Percentiles rank a stretch among this genome's conserved stretches.
phyloP scores from a whole-genome alignment of 2,329 filamentous ascomycete species.

The Aspergillus floridensis region DNA sequence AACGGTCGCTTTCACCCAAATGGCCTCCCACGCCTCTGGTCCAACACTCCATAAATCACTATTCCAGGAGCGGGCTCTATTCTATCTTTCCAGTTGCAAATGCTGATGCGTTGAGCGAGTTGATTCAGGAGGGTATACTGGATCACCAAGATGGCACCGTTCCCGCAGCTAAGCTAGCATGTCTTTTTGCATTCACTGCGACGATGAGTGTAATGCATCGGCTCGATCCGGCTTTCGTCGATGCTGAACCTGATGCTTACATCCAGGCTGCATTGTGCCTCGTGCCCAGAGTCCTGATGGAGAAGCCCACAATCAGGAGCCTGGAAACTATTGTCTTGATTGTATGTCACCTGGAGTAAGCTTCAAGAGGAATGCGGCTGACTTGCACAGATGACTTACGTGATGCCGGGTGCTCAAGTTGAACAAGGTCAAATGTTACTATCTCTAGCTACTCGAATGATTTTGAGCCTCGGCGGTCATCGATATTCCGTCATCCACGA shows the following conservation, averaged over 20 bases:
- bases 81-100: slow-evolving; percentile 26
- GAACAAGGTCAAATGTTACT: slow-evolving; percentile 20
- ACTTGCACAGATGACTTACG: slow-evolving; percentile 15
- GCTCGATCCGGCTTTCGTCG: slow-evolving; percentile 19
- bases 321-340: slow-evolving; percentile 22
- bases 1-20: slow-evolving; percentile 11
- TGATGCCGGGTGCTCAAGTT: slow-evolving; percentile 23
- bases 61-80: slow-evolving; percentile 20
- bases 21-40: slow-evolving; percentile 20
- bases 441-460: slow-evolving; percentile 21
- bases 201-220: slow-evolving; percentile 25
- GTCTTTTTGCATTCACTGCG: slow-evolving; percentile 25
- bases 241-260: slow-evolving; percentile 24
- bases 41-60: slow-evolving; percentile 21
- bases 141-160: slow-evolving; percentile 10
- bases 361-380: background rate
- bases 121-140: slow-evolving; percentile 15
- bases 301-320: slow-evolving; percentile 17
- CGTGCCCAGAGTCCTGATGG: slow-evolving; percentile 21
- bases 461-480: slow-evolving; percentile 22
- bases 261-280: slow-evolving; percentile 21
- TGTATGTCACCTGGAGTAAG: slow-evolving; percentile 11
- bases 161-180: slow-evolving; percentile 16
- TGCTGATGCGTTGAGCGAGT: slow-evolving; percentile 7
- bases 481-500: slow-evolving; percentile 2